phyloP scores from a whole-genome alignment of 192 early-diverging fungal species.

The Coemansia sp. region DNA sequence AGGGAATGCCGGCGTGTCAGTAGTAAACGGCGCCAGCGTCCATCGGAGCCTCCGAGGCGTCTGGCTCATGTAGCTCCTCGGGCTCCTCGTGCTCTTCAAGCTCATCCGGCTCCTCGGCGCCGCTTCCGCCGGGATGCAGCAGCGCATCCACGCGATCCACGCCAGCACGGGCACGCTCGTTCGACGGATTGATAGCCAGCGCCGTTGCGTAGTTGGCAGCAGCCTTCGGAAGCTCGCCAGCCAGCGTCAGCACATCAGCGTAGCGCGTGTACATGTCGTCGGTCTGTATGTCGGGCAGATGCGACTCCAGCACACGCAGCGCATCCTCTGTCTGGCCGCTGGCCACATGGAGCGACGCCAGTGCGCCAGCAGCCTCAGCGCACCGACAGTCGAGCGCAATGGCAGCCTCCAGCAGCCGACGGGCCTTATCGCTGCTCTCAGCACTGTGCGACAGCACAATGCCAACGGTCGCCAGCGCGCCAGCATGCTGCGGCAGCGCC shows the following conservation, averaged over 20 bases:
- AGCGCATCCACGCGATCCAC: conserved; percentile 44
- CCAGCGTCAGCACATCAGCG: conserved; percentile 51
- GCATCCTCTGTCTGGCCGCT: conserved; percentile 12
- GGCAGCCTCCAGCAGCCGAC: conserved; percentile 26
- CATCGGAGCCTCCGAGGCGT: conserved; percentile 3
- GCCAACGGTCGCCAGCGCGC: conserved; percentile 38
- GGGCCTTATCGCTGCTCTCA: conserved; percentile 40
- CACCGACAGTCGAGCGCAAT: conserved; percentile 23
- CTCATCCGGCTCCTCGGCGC: conserved; percentile 8
- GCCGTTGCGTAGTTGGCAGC: conserved; percentile 41
- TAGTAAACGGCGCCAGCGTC: not conserved
- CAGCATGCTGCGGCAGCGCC: conserved; percentile 33
- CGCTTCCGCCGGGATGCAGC: conserved; percentile 30
- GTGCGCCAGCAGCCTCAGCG: conserved; percentile 27
- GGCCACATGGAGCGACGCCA: conserved; percentile 48
- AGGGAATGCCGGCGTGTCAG: too few species aligned
- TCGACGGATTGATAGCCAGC: conserved; percentile 31
- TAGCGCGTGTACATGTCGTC: conserved; percentile 48
- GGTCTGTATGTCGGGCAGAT: conserved; percentile 36
- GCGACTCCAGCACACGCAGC: conserved; percentile 23
- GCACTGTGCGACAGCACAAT: conserved; percentile 46
- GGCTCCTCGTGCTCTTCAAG: conserved; percentile 13
- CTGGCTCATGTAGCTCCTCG: not conserved
- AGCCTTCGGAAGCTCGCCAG: conserved; percentile 39
- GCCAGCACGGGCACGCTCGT: conserved; percentile 33